These are phyloP conservation scores for Raffaelea albimanens DNA, from an alignment of 2,329 filamentous ascomycete species.

Conservation along the genomic window DNA sequence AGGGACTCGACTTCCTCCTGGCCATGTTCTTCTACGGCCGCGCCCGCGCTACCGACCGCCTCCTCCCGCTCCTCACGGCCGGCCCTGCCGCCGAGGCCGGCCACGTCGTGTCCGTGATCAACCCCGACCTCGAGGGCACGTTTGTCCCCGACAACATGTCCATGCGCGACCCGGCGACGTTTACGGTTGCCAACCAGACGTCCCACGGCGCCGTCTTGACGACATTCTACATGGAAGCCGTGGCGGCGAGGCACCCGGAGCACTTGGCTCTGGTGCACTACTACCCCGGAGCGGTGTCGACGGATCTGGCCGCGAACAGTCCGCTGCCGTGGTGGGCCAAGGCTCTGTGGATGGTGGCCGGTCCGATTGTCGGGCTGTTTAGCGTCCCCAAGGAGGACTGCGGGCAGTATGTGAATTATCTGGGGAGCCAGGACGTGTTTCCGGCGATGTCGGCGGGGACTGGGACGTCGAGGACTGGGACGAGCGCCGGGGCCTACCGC, in stretches of 20 bases:
- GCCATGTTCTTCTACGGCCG: conserved; percentile 22
- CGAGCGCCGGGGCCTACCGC: conserved; percentile 9
- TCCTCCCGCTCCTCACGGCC: conserved; percentile 20
- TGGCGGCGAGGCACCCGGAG: conserved; percentile 3
- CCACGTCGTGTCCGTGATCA: conserved; percentile 20
- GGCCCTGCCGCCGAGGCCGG: neutral
- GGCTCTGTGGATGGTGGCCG: neutral
- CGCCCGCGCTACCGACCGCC: conserved; percentile 19
- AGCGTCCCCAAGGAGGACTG: conserved; percentile 1
- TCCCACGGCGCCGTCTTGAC: neutral
- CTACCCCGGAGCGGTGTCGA: conserved; percentile 8
- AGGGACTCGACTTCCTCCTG: conserved; percentile 20
- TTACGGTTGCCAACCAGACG: neutral
- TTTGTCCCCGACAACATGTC: conserved; percentile 2
- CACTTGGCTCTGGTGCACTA: conserved; percentile 6
- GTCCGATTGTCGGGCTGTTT: neutral
- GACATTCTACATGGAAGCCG: conserved; percentile 3
- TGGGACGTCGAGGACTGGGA: no score
- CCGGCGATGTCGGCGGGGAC: no score
- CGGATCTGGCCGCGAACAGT: neutral
- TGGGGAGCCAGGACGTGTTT: neutral
- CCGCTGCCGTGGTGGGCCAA: conserved; percentile 1
- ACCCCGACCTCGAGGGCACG: conserved; percentile 9
- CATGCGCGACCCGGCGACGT: conserved; percentile 1
- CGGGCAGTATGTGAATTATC: conserved; percentile 4